phyloP scores from a whole-genome alignment of 768 basidiomycete genomes.

The Hypsizygus marmoreus region DNA sequence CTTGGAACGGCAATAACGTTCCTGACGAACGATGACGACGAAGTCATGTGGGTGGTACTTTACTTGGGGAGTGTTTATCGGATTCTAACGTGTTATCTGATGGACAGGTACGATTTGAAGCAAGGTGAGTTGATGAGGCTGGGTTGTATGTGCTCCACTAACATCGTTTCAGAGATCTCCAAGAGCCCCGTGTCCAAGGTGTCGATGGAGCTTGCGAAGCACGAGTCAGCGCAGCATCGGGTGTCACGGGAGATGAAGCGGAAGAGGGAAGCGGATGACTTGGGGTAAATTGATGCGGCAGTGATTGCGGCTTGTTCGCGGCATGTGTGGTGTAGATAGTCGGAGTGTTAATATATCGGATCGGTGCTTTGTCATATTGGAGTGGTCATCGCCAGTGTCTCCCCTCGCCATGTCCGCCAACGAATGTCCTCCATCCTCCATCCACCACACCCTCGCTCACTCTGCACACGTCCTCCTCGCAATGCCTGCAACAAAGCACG shows the following conservation, averaged over 20 bases:
- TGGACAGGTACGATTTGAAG: slow-evolving; percentile 87
- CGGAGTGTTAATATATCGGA: slow-evolving; percentile 1
- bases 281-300: slow-evolving; percentile 38
- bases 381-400: background rate
- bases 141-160: slow-evolving; percentile 6
- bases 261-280: slow-evolving; percentile 83
- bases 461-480: slow-evolving; percentile 22
- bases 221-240: slow-evolving; percentile 89
- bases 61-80: slow-evolving; percentile 12
- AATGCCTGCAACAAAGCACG: slow-evolving; percentile 45
- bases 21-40: slow-evolving; percentile 93
- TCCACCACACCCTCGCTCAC: slow-evolving; percentile 7
- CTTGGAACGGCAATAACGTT: slow-evolving; percentile 93
- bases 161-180: slow-evolving; percentile 67
- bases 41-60: slow-evolving; percentile 79
- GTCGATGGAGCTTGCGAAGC: slow-evolving; percentile 83
- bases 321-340: background rate
- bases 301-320: background rate
- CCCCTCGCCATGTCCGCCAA: background rate
- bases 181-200: slow-evolving; percentile 95
- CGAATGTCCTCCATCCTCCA: background rate
- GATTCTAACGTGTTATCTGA: slow-evolving; percentile 14
- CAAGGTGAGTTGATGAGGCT: slow-evolving; percentile 57
- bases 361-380: slow-evolving; percentile 11
- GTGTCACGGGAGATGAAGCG: slow-evolving; percentile 95